Evolutionary conservation across 192 early-diverging fungal species (phyloP).

Genomic region (Spizellomyces sp.): DNA sequence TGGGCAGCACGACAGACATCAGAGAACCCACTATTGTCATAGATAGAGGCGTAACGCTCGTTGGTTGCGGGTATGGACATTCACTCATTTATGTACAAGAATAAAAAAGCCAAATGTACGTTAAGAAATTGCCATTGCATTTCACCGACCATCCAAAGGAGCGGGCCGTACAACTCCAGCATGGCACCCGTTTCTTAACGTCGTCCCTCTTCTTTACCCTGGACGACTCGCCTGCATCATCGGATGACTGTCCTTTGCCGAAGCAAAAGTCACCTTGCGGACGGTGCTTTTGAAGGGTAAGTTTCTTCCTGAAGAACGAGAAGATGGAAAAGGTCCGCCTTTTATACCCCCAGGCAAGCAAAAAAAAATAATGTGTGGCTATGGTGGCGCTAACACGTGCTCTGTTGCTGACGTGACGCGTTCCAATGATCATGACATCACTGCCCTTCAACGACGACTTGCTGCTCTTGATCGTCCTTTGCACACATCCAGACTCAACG

Average conservation of each 20-base stretch:
- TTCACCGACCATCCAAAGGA: slow-evolving; percentile 7
- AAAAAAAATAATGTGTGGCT: too few relatives aligned
- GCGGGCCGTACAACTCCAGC: slow-evolving; percentile 1
- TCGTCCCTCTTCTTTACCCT: neutral
- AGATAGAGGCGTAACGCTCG: slow-evolving; percentile 7
- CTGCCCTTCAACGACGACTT: too few relatives aligned
- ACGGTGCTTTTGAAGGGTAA: slow-evolving; percentile 6
- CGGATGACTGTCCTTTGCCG: slow-evolving; percentile 2
- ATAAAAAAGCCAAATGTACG: neutral
- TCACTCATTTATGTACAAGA: slow-evolving; percentile 18
- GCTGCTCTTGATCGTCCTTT: too few relatives aligned
- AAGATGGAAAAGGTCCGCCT: neutral
- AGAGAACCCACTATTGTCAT: neutral
- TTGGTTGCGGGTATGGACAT: slow-evolving; percentile 42
- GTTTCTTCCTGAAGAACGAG: neutral
- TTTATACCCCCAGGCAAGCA: neutral
- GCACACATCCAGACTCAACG: too few relatives aligned
- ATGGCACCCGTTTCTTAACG: slow-evolving; percentile 1
- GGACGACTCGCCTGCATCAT: slow-evolving; percentile 5
- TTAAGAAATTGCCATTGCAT: neutral
- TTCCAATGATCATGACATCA: too few relatives aligned
- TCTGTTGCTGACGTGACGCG: too few relatives aligned
- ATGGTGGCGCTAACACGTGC: too few relatives aligned
- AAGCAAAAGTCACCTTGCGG: slow-evolving; percentile 7
- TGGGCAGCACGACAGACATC: slow-evolving; percentile 36